Percentiles rank a stretch among this genome's conserved stretches.
phyloP scores from a whole-genome alignment of 805 yeast species.

The Jamesozyma spencerorum region DNA sequence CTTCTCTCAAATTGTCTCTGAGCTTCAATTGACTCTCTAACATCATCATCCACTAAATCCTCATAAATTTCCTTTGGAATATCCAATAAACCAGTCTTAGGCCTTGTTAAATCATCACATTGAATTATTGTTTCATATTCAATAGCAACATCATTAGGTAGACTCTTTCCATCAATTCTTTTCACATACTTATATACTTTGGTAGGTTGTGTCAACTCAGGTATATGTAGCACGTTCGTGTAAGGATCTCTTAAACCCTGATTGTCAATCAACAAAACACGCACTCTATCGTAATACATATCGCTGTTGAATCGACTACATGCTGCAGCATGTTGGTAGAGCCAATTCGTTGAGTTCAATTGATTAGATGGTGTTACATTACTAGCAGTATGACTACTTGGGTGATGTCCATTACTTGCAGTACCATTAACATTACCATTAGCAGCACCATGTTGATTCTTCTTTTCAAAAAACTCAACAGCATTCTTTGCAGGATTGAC shows the following conservation, averaged over 20 bases:
- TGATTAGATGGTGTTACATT: conserved; percentile 26
- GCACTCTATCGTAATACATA: conserved; percentile 48
- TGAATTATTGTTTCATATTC: conserved; percentile 39
- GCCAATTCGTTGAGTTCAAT: conserved; percentile 67
- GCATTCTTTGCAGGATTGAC: conserved; percentile 30
- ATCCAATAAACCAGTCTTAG: conserved; percentile 52
- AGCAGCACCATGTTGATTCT: conserved; percentile 12
- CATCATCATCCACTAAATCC: conserved; percentile 47
- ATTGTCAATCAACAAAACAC: conserved; percentile 34
- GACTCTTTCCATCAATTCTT: conserved; percentile 13
- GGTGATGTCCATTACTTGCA: too few relatives aligned
- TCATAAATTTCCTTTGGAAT: conserved; percentile 53
- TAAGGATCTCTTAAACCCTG: conserved; percentile 71
- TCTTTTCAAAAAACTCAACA: conserved; percentile 33
- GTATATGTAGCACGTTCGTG: conserved; percentile 73
- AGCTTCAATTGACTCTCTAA: conserved; percentile 47
- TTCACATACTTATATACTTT: conserved; percentile 25
- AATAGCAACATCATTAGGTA: conserved; percentile 26
- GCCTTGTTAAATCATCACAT: conserved; percentile 39
- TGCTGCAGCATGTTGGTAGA: conserved; percentile 74
- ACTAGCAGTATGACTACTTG: not conserved
- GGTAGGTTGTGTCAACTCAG: conserved; percentile 67
- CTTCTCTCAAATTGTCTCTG: conserved; percentile 53
- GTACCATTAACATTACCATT: too few relatives aligned
- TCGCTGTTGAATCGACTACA: conserved; percentile 62